These are phyloP conservation scores for Talaromyces adpressus DNA, from an alignment of 495 filamentous ascomycete genomes.

Conservation along the genomic window DNA sequence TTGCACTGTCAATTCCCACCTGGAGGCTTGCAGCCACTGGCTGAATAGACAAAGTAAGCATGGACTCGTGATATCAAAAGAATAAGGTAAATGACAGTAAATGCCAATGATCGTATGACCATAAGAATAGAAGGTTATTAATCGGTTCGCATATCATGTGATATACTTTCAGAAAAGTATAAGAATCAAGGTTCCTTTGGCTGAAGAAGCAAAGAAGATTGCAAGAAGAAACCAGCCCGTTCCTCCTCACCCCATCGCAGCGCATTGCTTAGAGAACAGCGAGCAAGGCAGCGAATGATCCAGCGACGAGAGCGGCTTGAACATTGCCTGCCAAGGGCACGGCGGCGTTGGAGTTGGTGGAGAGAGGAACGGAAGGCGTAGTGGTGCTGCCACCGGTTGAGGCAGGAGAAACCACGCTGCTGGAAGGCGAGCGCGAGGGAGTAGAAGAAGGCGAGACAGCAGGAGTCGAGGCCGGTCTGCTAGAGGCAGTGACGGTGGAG, in stretches of 20 bases:
- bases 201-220: background rate
- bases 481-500: slow-evolving; percentile 1
- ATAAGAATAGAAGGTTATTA: background rate
- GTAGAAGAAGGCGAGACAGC: background rate
- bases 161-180: slow-evolving; percentile 5
- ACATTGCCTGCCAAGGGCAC: slow-evolving; percentile 4
- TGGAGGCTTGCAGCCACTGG: slow-evolving; percentile 4
- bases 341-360: slow-evolving; percentile 3
- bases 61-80: slow-evolving; percentile 7
- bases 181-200: background rate
- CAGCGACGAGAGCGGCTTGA: slow-evolving; percentile 6
- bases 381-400: background rate
- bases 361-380: background rate
- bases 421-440: background rate
- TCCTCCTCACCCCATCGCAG: background rate
- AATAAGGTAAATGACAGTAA: slow-evolving; percentile 1
- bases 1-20: slow-evolving; percentile 1
- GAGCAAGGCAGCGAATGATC: slow-evolving; percentile 8
- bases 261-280: slow-evolving; percentile 1
- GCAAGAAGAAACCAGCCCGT: background rate
- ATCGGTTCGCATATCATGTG: background rate
- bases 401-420: background rate
- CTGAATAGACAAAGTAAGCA: slow-evolving; percentile 6
- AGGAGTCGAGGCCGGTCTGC: slow-evolving; percentile 2
- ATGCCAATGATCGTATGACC: background rate